Base-by-base conservation (phyloP, 768 basidiomycete species). In the Hypsizygus marmoreus region DNA sequence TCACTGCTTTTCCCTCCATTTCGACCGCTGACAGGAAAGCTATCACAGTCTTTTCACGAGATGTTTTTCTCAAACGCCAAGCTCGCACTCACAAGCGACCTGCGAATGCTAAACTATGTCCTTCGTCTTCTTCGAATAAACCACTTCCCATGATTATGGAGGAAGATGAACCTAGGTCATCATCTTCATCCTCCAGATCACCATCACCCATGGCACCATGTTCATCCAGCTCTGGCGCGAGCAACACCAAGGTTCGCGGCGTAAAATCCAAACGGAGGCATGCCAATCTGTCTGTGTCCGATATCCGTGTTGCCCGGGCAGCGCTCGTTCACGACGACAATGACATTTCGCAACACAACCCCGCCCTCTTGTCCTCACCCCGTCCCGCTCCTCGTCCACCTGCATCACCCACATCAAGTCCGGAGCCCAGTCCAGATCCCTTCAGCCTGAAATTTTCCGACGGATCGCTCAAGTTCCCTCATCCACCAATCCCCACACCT, bases 381-480 rank as follows among this genome's bases (percentile, higher is more conserved):
- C 57, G 66, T 10, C 60, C 62, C 16, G 60, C 65, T 8, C 60
- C 64, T 16, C 55, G 49, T 31, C 59, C 62, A 11, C 54, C 62
- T 16, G 43, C 54, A 16, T 53, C 59, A 16, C 35, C 58, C 37
- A 54, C 50, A 10, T 54, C 57, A 43, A 53, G 16, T 65, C 67
- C 16, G 9, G 37, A 28, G 33, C 20, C 41, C 17, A 56, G 49
- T 38, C 47, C 68, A 3, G 61, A 67, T 45, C 62, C 68, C 1
- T 67, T 68, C 47, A 57, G 53, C 13, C 54, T 67, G 12, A 65
- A 63, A 0, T 71, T 72, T 46, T 60, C 60, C 4, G 66, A 71
- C 12, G 40, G 50, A 1, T 62, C 66, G 1, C 65, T 61, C 53
- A 60, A 50, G 22, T 74, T 71, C 37, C 72, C 72, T 6, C 64